Base-by-base conservation (phyloP, 208 protist species). In the Acanthamoeba lenticulata region DNA sequence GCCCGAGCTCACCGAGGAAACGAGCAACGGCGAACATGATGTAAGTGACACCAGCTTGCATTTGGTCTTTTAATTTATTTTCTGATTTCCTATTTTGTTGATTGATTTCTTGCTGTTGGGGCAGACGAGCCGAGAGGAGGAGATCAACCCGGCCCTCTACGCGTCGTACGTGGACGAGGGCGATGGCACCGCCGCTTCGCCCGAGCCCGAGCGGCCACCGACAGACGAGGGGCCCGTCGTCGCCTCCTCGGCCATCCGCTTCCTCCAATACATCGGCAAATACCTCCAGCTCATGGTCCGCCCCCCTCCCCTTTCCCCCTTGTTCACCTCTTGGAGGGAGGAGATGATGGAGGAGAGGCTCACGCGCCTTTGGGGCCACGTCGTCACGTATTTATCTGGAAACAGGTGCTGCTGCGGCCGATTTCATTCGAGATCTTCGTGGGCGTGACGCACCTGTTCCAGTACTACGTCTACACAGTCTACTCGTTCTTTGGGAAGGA, bases 391-490 rank as follows among this genome's bases (percentile, higher is more conserved):
- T n/a, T 72, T 27, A 7, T 72, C n/a, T 24, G 13, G 9, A 72
- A 38, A 27, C 29, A 83, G 72, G 34, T 83, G 38, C 34, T 90
- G 49, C 49, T 90, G 44, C 81, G 52, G 0, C 81, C 81, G 15
- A 90, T 90, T 21, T 90, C 81, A n/a, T 90, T 90, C 81, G 81
- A 90, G 52, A 65, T 90, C 13, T 90, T 90, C 38, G 81, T 90
- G 44, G 81, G 81, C 1, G 52, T 90, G 17, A 90, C 81, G 32
- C 81, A 90, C 9, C 81, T 90, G n/a, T 90, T 90, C 38, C 49
- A 90, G 32, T 90, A 90, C 47, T 90, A 90, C 38, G 49, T 90
- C 21, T 65, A 65, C 52, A 57, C 47, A 17, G 72, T 83, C 2
- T 83, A 44, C 38, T 52, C 72, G 27, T 83, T 83, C 42, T 83